These are phyloP conservation scores for Cyclotella sp. DNA, from an alignment of 108 stramenopile genomes.

Conservation along the genomic window DNA sequence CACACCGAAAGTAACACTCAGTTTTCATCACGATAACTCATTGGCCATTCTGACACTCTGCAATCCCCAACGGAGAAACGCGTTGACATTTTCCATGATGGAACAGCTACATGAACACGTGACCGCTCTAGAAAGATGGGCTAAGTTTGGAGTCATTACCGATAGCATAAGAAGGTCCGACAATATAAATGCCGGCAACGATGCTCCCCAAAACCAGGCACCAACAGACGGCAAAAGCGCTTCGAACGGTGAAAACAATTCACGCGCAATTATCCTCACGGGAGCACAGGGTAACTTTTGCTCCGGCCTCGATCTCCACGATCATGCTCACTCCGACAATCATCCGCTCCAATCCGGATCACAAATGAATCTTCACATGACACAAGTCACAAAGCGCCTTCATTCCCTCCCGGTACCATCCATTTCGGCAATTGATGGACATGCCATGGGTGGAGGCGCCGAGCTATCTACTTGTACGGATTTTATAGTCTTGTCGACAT, in stretches of 20 bases:
- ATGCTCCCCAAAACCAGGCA: neutral
- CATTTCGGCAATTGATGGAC: constrained; percentile 38
- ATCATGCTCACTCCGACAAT: neutral
- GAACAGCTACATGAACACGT: constrained; percentile 39
- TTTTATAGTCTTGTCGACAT: constrained; percentile 38
- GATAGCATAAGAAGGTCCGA: too few relatives aligned
- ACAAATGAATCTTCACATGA: constrained; percentile 41
- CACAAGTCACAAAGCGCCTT: constrained; percentile 38
- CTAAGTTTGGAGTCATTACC: neutral
- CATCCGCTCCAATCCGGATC: constrained; percentile 19
- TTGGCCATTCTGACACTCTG: constrained; percentile 33
- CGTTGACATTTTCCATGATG: constrained; percentile 48
- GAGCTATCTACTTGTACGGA: constrained; percentile 48
- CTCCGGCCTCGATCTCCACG: constrained; percentile 46
- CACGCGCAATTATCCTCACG: constrained; percentile 39
- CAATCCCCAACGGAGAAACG: constrained; percentile 48
- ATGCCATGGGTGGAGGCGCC: constrained; percentile 52
- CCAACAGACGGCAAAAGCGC: neutral
- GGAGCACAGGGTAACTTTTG: constrained; percentile 46
- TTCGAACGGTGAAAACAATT: constrained; percentile 6
- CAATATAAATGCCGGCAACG: neutral
- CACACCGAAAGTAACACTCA: constrained; percentile 19
- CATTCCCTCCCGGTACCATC: constrained; percentile 34
- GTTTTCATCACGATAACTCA: constrained; percentile 14
- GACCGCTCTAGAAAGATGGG: constrained; percentile 23